These are phyloP conservation scores for Fusarium decemcellulare DNA, from an alignment of 2,329 filamentous ascomycete species.

Conservation along the genomic window DNA sequence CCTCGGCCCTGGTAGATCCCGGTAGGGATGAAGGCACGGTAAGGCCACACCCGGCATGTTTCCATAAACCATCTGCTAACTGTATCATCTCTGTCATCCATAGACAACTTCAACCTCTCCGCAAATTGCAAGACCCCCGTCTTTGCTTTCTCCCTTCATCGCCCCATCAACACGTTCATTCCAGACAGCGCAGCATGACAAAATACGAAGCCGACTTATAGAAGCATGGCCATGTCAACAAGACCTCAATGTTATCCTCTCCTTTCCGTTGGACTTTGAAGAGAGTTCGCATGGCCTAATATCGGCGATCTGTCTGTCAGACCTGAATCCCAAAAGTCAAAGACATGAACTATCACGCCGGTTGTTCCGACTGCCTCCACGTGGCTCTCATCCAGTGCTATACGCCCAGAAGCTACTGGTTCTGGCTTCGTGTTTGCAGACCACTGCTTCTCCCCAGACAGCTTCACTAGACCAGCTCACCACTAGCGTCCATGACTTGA, in stretches of 20 bases:
- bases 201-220: neutral
- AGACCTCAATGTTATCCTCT: neutral
- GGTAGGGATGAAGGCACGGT: too few relatives aligned
- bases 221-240: constrained; percentile 53
- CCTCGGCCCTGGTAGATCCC: too few relatives aligned
- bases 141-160: too few relatives aligned
- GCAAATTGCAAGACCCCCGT: too few relatives aligned
- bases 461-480: neutral
- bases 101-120: too few relatives aligned
- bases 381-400: neutral
- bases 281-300: neutral
- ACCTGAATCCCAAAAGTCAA: neutral
- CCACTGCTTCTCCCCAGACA: neutral
- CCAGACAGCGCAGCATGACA: too few relatives aligned
- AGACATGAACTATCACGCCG: neutral
- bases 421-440: neutral
- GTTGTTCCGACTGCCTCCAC: neutral
- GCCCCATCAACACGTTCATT: too few relatives aligned
- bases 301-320: neutral
- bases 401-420: neutral
- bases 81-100: too few relatives aligned
- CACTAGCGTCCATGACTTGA: neutral
- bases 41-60: too few relatives aligned
- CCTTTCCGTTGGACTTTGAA: neutral
- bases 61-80: too few relatives aligned